phyloP scores from a whole-genome alignment of 2,329 filamentous ascomycete species.

The Aspergillus fischeri region DNA sequence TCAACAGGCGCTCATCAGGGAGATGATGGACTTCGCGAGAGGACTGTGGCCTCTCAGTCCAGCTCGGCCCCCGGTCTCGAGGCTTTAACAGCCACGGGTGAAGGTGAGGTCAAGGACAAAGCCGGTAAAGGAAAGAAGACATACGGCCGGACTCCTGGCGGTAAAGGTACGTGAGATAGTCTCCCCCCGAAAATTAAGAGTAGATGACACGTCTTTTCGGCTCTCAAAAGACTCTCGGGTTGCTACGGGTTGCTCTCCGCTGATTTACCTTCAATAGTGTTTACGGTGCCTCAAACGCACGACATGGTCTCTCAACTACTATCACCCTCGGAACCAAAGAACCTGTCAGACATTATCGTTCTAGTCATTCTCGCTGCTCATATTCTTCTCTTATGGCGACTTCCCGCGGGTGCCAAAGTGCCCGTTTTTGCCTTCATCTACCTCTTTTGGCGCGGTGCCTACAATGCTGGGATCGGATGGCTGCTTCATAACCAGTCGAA shows the following conservation, averaged over 20 bases:
- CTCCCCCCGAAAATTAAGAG: neutral
- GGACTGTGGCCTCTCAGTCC: slow-evolving; percentile 36
- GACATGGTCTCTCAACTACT: slow-evolving; percentile 99
- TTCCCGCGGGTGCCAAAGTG: slow-evolving; percentile 66
- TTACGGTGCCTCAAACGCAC: slow-evolving; percentile 91
- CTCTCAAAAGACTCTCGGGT: neutral
- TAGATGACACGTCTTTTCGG: neutral
- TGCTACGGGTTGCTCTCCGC: slow-evolving; percentile 1
- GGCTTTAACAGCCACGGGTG: slow-evolving; percentile 32
- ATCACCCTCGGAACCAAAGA: slow-evolving; percentile 92
- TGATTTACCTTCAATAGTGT: slow-evolving; percentile 58
- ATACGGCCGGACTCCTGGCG: slow-evolving; percentile 85
- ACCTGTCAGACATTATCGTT: slow-evolving; percentile 78
- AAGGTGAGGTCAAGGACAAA: slow-evolving; percentile 44
- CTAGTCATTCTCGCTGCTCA: slow-evolving; percentile 72
- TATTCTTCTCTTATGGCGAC: slow-evolving; percentile 66
- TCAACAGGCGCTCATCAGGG: slow-evolving; percentile 34
- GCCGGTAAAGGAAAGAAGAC: slow-evolving; percentile 65
- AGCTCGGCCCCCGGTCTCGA: slow-evolving; percentile 47
- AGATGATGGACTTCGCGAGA: slow-evolving; percentile 46
- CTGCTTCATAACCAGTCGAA: slow-evolving; percentile 87
- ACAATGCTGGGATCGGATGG: slow-evolving; percentile 91
- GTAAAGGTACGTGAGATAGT: slow-evolving; percentile 64
- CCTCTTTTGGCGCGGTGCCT: slow-evolving; percentile 85
- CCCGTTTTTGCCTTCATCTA: slow-evolving; percentile 80